Percentiles rank a stretch among this genome's conserved stretches.
Conservation (phyloP, 2,329 filamentous ascomycete species). For the Colletotrichum cordylinicola region DNA sequence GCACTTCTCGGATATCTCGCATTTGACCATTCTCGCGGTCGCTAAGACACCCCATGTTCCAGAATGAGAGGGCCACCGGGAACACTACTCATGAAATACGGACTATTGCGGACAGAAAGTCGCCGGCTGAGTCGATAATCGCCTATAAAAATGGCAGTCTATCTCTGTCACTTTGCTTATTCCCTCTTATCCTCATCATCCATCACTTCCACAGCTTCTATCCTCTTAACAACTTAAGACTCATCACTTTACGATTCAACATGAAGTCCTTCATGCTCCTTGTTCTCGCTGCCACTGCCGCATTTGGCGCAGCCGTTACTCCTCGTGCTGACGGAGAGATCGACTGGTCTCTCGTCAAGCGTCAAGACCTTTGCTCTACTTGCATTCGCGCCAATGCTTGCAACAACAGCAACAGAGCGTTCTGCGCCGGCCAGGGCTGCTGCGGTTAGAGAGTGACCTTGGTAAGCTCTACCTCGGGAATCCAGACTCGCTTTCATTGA, state of each 20-base stretch:
- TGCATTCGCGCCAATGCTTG: neutral
- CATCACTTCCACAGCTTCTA: neutral
- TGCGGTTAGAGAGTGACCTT: fast-evolving
- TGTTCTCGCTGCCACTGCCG: neutral
- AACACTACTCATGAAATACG: neutral
- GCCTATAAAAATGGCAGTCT: neutral
- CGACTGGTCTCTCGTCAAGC: neutral
- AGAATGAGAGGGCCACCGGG: neutral
- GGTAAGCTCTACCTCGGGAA: neutral
- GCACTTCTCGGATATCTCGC: neutral
- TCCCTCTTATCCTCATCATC: fast-evolving
- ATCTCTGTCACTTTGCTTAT: neutral
- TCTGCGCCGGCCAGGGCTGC: neutral
- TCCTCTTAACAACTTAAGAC: neutral
- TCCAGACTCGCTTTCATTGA: too few species aligned
- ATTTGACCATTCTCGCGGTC: neutral
- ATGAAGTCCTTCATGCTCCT: neutral
- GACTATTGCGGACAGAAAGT: neutral
- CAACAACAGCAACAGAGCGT: neutral
- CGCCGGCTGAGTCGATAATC: fast-evolving
- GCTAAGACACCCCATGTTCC: neutral
- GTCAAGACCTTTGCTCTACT: neutral
- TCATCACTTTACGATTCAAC: neutral
- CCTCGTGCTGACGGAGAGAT: neutral
- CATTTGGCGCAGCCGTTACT: neutral